Conservation (phyloP, 352 stramenopile species). For the Globisporangium viniferum region DNA sequence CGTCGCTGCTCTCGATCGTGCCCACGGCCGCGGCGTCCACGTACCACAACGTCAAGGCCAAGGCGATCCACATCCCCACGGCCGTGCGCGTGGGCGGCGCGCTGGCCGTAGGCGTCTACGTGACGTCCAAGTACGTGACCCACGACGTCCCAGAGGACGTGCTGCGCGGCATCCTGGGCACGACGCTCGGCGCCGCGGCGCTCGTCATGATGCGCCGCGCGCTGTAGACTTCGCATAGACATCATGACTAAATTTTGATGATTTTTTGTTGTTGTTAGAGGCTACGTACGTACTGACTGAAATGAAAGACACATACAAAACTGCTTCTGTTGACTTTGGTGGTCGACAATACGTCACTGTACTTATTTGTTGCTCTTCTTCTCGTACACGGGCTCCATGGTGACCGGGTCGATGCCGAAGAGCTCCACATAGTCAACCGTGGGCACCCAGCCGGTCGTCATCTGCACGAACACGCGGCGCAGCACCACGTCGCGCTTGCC, state of each 20-base stretch:
- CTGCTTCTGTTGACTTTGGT: not conserved
- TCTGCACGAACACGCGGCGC: conserved; percentile 80
- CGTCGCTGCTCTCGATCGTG: conserved; percentile 79
- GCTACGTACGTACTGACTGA: not conserved
- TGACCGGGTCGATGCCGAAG: conserved; percentile 67
- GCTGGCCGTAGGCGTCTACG: conserved; percentile 57
- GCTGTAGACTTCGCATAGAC: conserved; percentile 36
- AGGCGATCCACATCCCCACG: conserved; percentile 76
- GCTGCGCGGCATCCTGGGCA: conserved; percentile 67
- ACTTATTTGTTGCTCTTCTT: conserved; percentile 82
- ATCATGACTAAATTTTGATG: not conserved
- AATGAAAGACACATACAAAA: conserved; percentile 15
- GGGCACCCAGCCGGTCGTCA: conserved; percentile 81
- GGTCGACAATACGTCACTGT: too few species aligned
- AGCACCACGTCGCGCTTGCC: conserved; percentile 61
- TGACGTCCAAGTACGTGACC: conserved; percentile 84
- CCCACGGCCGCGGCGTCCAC: conserved; percentile 77
- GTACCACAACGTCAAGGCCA: conserved; percentile 75
- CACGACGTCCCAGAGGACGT: conserved; percentile 72
- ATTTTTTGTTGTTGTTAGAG: not conserved
- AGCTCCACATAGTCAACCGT: conserved; percentile 83
- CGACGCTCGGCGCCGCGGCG: conserved; percentile 63
- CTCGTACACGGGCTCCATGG: conserved; percentile 66
- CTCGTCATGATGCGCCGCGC: conserved; percentile 79
- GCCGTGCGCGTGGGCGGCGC: conserved; percentile 62